These are phyloP conservation scores for Neopestalotiopsis sp. DNA, from an alignment of 2,329 filamentous ascomycete genomes.

Conservation along the genomic window DNA sequence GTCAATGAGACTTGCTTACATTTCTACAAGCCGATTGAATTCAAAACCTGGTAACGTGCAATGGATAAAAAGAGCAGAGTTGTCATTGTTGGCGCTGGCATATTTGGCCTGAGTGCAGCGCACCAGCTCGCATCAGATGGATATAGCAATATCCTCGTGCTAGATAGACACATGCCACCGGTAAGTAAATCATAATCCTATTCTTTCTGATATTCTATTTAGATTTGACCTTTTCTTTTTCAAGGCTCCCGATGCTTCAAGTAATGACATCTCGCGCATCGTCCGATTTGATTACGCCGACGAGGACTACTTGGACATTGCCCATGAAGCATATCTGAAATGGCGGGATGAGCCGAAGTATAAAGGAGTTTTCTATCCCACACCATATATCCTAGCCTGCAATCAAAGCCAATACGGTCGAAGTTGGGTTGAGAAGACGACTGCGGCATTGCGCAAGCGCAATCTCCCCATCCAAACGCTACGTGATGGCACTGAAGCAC, in stretches of 20 bases:
- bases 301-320: slow-evolving; percentile 32
- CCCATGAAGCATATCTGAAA: slow-evolving; percentile 31
- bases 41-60: not conserved
- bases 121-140: not conserved
- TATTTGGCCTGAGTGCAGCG: not conserved
- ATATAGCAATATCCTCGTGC: not conserved
- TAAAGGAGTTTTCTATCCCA: not conserved
- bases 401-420: not conserved
- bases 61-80: not conserved
- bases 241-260: slow-evolving; percentile 41
- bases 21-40: not conserved
- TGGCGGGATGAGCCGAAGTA: not conserved
- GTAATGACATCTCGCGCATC: slow-evolving; percentile 44
- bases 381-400: not conserved
- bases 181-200: not conserved
- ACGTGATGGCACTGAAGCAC: not conserved
- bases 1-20: not conserved
- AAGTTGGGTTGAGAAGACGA: not conserved
- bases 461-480: not conserved
- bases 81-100: not conserved
- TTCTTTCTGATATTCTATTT: not conserved
- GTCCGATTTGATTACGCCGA: slow-evolving; percentile 43
- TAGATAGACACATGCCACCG: not conserved
- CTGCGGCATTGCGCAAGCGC: not conserved
- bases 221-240: not conserved